Percentiles rank a stretch among this genome's conserved stretches.
Conservation (phyloP, 371 early-diverging fungal species). For the Neoconidiobolus thromboides region DNA sequence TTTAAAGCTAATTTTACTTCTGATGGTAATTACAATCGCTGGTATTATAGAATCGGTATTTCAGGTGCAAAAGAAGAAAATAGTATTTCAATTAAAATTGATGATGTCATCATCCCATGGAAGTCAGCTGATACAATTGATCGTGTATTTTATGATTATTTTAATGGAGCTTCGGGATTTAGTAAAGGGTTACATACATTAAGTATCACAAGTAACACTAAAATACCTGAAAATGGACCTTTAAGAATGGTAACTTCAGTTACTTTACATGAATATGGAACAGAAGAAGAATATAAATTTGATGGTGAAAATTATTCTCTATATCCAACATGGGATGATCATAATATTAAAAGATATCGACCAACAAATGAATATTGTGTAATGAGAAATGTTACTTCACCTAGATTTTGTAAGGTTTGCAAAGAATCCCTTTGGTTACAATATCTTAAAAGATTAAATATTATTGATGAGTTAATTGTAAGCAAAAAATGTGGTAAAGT, state of each 20-base stretch:
- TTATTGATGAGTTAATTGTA: constrained; percentile 22
- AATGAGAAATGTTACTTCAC: constrained; percentile 34
- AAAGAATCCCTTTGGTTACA: constrained; percentile 32
- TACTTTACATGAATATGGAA: constrained; percentile 25
- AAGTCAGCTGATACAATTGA: constrained; percentile 22
- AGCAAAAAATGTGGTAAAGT: no score
- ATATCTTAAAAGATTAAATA: constrained; percentile 19
- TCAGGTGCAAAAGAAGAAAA: constrained; percentile 24
- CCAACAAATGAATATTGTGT: constrained; percentile 32
- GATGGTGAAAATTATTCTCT: constrained; percentile 19
- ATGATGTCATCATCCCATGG: constrained; percentile 24
- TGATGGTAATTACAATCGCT: constrained; percentile 20
- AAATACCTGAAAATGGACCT: constrained; percentile 15
- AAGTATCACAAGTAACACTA: neutral
- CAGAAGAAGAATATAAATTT: constrained; percentile 13
- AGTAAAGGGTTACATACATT: constrained; percentile 2
- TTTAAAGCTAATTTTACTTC: constrained; percentile 24
- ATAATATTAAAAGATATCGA: constrained; percentile 19
- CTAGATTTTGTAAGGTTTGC: constrained; percentile 28
- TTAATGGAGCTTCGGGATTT: neutral
- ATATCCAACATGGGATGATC: constrained; percentile 22
- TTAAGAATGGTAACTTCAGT: constrained; percentile 30
- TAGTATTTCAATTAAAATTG: constrained; percentile 15
- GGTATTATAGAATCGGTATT: constrained; percentile 24
- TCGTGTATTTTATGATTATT: constrained; percentile 23